These are phyloP conservation scores for Pisolithus orientalis DNA, from an alignment of 768 basidiomycete species.

Conservation along the genomic window DNA sequence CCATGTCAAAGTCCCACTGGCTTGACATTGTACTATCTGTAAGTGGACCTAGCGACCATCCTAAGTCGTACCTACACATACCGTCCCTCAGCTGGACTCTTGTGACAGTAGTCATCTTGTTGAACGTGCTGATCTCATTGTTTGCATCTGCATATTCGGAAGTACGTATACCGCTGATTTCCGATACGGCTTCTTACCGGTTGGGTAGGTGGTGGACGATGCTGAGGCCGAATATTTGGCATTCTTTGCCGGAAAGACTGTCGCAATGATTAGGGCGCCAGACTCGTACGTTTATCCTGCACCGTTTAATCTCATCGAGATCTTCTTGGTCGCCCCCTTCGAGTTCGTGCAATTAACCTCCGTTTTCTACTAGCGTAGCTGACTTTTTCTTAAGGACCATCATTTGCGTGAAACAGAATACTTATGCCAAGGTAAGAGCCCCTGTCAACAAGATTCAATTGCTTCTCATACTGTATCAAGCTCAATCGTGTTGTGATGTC, in stretches of 20 bases:
- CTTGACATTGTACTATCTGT: slow-evolving; percentile 77
- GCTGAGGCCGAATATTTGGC: slow-evolving; percentile 88
- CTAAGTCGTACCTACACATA: slow-evolving; percentile 1
- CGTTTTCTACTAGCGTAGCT: not conserved
- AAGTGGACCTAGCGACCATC: slow-evolving; percentile 18
- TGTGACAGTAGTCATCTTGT: slow-evolving; percentile 72
- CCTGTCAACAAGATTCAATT: not conserved
- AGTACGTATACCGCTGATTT: slow-evolving; percentile 36
- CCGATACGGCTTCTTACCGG: not conserved
- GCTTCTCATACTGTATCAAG: slow-evolving; percentile 27
- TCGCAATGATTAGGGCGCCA: slow-evolving; percentile 80
- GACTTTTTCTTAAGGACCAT: slow-evolving; percentile 26
- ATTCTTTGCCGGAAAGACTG: slow-evolving; percentile 85
- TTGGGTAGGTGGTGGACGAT: slow-evolving; percentile 61
- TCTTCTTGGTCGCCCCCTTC: slow-evolving; percentile 71
- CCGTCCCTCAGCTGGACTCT: slow-evolving; percentile 63
- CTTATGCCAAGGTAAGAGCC: slow-evolving; percentile 51
- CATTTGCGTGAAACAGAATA: slow-evolving; percentile 38
- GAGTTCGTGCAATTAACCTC: slow-evolving; percentile 51
- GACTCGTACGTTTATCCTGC: slow-evolving; percentile 82
- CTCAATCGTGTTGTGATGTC: slow-evolving; percentile 78
- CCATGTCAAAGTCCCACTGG: slow-evolving; percentile 41
- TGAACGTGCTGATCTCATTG: slow-evolving; percentile 93
- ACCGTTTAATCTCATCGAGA: slow-evolving; percentile 87
- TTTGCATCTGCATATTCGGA: slow-evolving; percentile 91